Conservation (phyloP, 1,139 yeast genomes). For the Lodderomyces pseudojiufengensis region DNA sequence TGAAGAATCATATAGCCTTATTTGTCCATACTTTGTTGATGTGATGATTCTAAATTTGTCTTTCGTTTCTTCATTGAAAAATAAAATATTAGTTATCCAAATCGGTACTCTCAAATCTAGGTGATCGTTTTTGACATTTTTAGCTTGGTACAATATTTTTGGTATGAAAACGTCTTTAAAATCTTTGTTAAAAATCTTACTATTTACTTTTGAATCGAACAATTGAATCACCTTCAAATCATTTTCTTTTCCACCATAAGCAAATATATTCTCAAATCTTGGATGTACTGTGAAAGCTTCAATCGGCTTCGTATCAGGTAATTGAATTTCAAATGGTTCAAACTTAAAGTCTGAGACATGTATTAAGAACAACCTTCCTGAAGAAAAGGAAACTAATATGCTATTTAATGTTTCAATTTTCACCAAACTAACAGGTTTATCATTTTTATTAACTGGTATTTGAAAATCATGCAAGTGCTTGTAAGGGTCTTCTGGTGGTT, state of each 20-base stretch:
- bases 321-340: slow-evolving; percentile 26
- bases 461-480: slow-evolving; percentile 3
- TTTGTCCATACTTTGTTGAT: slow-evolving; percentile 67
- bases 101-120: slow-evolving; percentile 67
- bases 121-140: slow-evolving; percentile 65
- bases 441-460: slow-evolving; percentile 18
- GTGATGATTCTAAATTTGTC: slow-evolving; percentile 48
- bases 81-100: slow-evolving; percentile 54
- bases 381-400: slow-evolving; percentile 40
- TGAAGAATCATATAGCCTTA: slow-evolving; percentile 57
- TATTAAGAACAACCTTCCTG: slow-evolving; percentile 49
- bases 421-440: slow-evolving; percentile 33
- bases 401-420: slow-evolving; percentile 28
- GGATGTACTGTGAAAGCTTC: slow-evolving; percentile 47
- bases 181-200: slow-evolving; percentile 16
- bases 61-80: slow-evolving; percentile 38
- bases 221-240: slow-evolving; percentile 53
- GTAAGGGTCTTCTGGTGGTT: slow-evolving; percentile 4
- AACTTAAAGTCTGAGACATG: slow-evolving; percentile 24
- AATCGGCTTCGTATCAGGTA: slow-evolving; percentile 42
- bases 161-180: slow-evolving; percentile 18
- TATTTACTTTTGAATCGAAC: slow-evolving; percentile 22
- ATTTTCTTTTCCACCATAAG: slow-evolving; percentile 73
- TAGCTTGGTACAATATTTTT: slow-evolving; percentile 47
- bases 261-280: slow-evolving; percentile 45